Evolutionary conservation across 2,329 filamentous ascomycete species (phyloP), one percentile per base, ranked within the genome.

Genomic region (Venturia effusa): DNA sequence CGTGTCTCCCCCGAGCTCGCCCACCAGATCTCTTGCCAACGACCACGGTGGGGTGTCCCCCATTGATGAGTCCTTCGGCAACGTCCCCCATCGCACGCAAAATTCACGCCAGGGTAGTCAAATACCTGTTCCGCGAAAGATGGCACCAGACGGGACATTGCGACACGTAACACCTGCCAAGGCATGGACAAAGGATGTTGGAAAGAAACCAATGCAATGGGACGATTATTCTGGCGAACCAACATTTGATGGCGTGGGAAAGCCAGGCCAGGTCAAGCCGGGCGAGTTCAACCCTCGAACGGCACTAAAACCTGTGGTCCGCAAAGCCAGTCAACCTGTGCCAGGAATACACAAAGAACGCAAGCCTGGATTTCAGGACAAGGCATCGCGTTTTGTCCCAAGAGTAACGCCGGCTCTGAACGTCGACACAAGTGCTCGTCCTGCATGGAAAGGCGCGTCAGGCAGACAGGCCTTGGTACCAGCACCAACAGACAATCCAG

Each of bases 401-500:
- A 68, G 69, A n/a, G 51, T 27, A 34, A 34, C 17, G 51, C 17
- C 51, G 15, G 15, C 27, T 34, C 60, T 70, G 19, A 66, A 69
- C 66, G 74, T 78, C 62, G 77, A 80, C 32, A 77, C 71, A 61
- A 22, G 15, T 22, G 17, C 51, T 57, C 74, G 74, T 54, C 75
- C 78, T 62, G 78, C 85, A 64, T 92, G 89, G 89, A 87, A 86
- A 69, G 88, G 88, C 22, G 84, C 85, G 43, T 90, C 86, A 71
- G 89, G 89, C 34, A 83, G 88, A 67, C 81, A 81, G 51, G 78
- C 83, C 41, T 79, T 90, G 64, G 81, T 89, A 40, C 80, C 81
- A 55, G 85, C 88, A 3, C 81, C 90, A 43, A 81, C 79, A 70
- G 87, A 90, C 70, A 83, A 84, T 41, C 77, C 76, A 51, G 76